Conservation (phyloP, 768 basidiomycete species). For the Tremella yokohamensis region DNA sequence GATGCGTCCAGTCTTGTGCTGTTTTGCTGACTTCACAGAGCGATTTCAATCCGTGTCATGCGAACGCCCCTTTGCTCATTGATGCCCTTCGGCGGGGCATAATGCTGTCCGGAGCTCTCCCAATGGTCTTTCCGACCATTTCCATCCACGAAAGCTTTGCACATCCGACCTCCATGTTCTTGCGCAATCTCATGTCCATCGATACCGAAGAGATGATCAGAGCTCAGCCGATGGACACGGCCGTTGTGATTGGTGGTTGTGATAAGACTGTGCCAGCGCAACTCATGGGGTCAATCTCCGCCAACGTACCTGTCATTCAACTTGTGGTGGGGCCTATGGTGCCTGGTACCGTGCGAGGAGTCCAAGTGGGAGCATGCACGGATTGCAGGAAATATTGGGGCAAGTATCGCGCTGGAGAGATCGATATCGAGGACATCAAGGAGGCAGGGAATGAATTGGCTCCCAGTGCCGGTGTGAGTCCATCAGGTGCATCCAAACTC, state of each 20-base stretch:
- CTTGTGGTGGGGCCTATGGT: constrained; percentile 42
- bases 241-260: constrained; percentile 33
- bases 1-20: neutral
- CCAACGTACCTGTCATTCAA: constrained; percentile 35
- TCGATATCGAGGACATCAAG: constrained; percentile 40
- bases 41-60: constrained; percentile 44
- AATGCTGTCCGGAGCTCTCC: constrained; percentile 31
- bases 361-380: constrained; percentile 39
- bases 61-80: constrained; percentile 28
- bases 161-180: constrained; percentile 37
- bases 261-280: constrained; percentile 46
- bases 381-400: constrained; percentile 42
- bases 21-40: constrained; percentile 13
- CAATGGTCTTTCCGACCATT: constrained; percentile 39
- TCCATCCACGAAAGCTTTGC: constrained; percentile 41
- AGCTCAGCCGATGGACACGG: constrained; percentile 43
- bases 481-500: neutral
- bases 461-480: constrained; percentile 34
- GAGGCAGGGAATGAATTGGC: constrained; percentile 36
- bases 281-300: constrained; percentile 44
- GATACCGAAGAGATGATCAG: constrained; percentile 45
- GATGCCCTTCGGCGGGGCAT: constrained; percentile 40
- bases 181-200: constrained; percentile 42
- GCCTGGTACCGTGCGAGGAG: constrained; percentile 31
- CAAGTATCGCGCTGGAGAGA: constrained; percentile 32